Conservation (phyloP, 129 eudicot species). For the Tanacetum coccineum region DNA sequence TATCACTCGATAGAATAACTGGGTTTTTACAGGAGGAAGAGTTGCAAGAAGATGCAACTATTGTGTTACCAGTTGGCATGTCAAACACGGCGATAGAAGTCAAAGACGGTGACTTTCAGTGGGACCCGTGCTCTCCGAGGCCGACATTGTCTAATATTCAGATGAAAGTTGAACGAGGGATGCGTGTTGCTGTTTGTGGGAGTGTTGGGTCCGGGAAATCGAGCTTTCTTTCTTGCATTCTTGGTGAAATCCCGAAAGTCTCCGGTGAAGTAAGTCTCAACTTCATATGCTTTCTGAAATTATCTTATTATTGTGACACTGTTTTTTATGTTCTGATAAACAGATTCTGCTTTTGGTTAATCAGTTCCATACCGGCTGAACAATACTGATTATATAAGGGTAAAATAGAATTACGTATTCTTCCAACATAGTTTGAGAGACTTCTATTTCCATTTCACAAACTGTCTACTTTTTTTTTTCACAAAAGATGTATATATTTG, state of each 20-base stretch:
- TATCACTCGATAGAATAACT: slow-evolving; percentile 76
- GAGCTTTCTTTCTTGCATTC: slow-evolving; percentile 83
- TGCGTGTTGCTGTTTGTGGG: slow-evolving; percentile 92
- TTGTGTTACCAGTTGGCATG: slow-evolving; percentile 50
- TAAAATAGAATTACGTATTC: not conserved
- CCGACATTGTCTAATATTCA: slow-evolving; percentile 64
- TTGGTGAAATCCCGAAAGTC: slow-evolving; percentile 90
- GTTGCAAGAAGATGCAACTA: slow-evolving; percentile 64
- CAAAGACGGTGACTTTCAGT: slow-evolving; percentile 61
- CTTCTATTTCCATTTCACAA: not conserved
- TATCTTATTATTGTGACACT: not conserved
- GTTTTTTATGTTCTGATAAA: not conserved
- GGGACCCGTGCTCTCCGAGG: slow-evolving; percentile 63
- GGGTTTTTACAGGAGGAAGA: slow-evolving; percentile 67
- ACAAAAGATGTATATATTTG: not conserved
- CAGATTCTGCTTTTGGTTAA: slow-evolving; percentile 4
- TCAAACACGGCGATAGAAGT: slow-evolving; percentile 72
- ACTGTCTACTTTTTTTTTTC: not conserved
- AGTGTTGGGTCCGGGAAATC: slow-evolving; percentile 93
- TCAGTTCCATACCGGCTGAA: not conserved
- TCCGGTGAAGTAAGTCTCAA: slow-evolving; percentile 74
- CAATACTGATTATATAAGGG: not conserved
- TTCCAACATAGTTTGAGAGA: too few relatives aligned
- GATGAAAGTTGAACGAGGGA: slow-evolving; percentile 61
- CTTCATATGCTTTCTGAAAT: not conserved